A percentile compares a stretch with the other conserved stretches of the same genome.
phyloP scores from a whole-genome alignment of 2,329 filamentous ascomycete genomes.

The Fusarium annulatum region DNA sequence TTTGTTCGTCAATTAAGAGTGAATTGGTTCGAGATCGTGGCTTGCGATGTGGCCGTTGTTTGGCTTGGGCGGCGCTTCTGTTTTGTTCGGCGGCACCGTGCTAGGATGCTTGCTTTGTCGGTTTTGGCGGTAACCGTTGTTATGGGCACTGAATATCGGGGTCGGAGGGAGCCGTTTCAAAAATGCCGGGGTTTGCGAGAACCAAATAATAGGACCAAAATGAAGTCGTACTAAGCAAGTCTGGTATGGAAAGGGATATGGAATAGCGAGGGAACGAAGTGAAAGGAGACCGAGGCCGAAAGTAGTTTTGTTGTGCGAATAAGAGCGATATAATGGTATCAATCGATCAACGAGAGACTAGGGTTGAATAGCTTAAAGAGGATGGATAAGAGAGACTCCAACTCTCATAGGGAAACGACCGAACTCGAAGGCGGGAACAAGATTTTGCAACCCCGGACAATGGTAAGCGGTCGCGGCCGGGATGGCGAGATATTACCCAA shows the following conservation, averaged over 20 bases:
- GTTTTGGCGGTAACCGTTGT: constrained; percentile 36
- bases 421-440: constrained; percentile 26
- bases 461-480: constrained; percentile 23
- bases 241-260: constrained; percentile 37
- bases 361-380: constrained; percentile 12
- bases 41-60: constrained; percentile 18
- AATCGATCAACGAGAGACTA: constrained; percentile 45
- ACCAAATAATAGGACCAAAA: constrained; percentile 36
- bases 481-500: constrained; percentile 36
- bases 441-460: constrained; percentile 32
- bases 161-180: constrained; percentile 44
- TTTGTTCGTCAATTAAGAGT: background rate
- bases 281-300: constrained; percentile 24
- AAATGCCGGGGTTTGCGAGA: constrained; percentile 39
- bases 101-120: constrained; percentile 19
- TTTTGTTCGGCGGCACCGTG: constrained; percentile 35
- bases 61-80: constrained; percentile 26
- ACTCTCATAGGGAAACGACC: constrained; percentile 17
- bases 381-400: constrained; percentile 6
- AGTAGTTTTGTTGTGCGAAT: constrained; percentile 8
- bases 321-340: constrained; percentile 15
- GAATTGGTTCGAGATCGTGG: constrained; percentile 10
- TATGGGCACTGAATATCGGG: constrained; percentile 40
- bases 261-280: constrained; percentile 40
- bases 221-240: constrained; percentile 36